phyloP scores from a whole-genome alignment of 1,284 basidiomycete species.

The Apiotrichum brassicae region DNA sequence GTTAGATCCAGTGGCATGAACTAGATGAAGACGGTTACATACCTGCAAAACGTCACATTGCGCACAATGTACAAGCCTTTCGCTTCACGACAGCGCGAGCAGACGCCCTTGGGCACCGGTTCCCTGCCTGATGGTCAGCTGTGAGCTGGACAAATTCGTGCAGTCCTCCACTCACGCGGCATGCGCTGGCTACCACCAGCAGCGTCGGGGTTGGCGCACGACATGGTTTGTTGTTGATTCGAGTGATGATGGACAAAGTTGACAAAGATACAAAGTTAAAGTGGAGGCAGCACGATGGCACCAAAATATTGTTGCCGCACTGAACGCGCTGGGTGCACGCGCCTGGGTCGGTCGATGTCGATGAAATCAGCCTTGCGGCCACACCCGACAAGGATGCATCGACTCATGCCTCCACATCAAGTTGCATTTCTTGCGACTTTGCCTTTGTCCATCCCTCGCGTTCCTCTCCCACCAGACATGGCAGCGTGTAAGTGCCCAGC shows the following conservation, averaged over 20 bases:
- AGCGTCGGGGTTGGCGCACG: slow-evolving; percentile 18
- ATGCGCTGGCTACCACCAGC: slow-evolving; percentile 29
- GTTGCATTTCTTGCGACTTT: background rate
- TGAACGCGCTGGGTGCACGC: too few relatives aligned
- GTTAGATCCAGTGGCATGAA: background rate
- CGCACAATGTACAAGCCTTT: slow-evolving; percentile 34
- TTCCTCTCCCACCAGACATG: too few relatives aligned
- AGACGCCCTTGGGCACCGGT: slow-evolving; percentile 25
- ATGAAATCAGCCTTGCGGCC: too few relatives aligned
- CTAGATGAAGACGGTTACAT: slow-evolving; percentile 10
- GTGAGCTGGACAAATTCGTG: background rate
- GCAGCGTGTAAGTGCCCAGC: background rate
- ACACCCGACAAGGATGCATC: background rate
- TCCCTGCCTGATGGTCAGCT: slow-evolving; percentile 17
- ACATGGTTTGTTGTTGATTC: slow-evolving; percentile 36
- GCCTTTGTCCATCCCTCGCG: background rate
- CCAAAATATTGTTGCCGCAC: too few relatives aligned
- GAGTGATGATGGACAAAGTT: too few relatives aligned
- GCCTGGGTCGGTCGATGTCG: too few relatives aligned
- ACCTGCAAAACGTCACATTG: slow-evolving; percentile 36
- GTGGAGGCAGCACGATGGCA: background rate
- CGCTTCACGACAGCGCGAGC: slow-evolving; percentile 30
- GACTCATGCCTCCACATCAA: too few relatives aligned
- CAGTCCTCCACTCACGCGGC: slow-evolving; percentile 28
- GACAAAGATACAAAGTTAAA: too few relatives aligned